A percentile compares a stretch with the other conserved stretches of the same genome.
Evolutionary conservation across 2,329 filamentous ascomycete genomes (phyloP).

Genomic region (Atkinsonella texensis): DNA sequence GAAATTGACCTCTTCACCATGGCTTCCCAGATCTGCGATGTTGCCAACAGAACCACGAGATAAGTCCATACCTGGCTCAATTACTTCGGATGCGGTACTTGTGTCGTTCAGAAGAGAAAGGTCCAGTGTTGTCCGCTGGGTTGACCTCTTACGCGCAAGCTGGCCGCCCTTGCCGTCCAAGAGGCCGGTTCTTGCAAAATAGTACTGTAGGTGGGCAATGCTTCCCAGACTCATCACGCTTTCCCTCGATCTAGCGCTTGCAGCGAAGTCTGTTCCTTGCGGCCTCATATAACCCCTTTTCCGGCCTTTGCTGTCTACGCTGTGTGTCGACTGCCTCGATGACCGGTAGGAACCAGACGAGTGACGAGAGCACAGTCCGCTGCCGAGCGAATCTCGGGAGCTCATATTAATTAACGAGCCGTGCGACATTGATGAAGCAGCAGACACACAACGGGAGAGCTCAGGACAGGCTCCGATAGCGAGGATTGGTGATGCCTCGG

Average conservation of each 20-base stretch:
- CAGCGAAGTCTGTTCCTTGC: conserved; percentile 77
- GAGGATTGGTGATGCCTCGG: conserved; percentile 48
- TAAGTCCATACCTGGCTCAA: conserved; percentile 41
- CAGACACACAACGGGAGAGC: conserved; percentile 53
- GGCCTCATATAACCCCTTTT: conserved; percentile 80
- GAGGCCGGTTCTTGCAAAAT: conserved; percentile 89
- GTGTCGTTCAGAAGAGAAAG: conserved; percentile 36
- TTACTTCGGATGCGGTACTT: conserved; percentile 22
- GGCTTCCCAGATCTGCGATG: conserved; percentile 41
- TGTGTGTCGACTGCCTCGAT: conserved; percentile 35
- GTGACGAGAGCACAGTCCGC: conserved; percentile 42
- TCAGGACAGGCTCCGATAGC: conserved; percentile 47
- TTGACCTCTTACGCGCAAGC: conserved; percentile 59
- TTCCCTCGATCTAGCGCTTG: conserved; percentile 79
- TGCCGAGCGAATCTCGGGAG: conserved; percentile 42
- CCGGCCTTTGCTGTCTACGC: conserved; percentile 29
- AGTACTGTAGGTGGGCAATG: conserved; percentile 95
- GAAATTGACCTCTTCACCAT: conserved; percentile 23
- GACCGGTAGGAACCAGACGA: conserved; percentile 48
- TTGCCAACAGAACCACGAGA: conserved; percentile 48
- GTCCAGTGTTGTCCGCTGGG: conserved; percentile 46
- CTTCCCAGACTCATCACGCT: conserved; percentile 94
- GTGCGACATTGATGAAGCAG: conserved; percentile 46
- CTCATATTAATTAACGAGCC: conserved; percentile 38
- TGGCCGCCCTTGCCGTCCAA: conserved; percentile 88